phyloP scores from a whole-genome alignment of 1,284 basidiomycete genomes.

The Phylloboletellus chloephorus region DNA sequence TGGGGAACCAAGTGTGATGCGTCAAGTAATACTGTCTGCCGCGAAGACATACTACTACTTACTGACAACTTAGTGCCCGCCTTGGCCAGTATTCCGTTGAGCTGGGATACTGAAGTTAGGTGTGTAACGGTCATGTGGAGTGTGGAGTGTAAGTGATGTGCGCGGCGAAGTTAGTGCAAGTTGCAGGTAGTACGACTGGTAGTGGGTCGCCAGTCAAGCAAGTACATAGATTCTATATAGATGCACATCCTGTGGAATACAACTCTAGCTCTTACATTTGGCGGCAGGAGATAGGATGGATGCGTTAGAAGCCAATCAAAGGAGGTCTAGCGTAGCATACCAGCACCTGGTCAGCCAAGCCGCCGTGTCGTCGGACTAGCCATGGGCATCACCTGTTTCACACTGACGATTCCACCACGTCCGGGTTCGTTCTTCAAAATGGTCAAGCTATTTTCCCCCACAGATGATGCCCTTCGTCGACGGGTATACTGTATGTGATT shows the following conservation, averaged over 20 bases:
- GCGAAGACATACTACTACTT: slow-evolving; percentile 12
- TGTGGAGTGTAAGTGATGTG: not conserved
- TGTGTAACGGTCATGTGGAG: slow-evolving; percentile 54
- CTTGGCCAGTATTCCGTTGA: slow-evolving; percentile 55
- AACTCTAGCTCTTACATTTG: slow-evolving; percentile 6
- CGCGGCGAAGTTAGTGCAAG: not conserved
- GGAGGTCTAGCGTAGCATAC: too few relatives aligned
- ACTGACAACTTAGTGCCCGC: slow-evolving; percentile 64
- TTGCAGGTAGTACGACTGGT: not conserved
- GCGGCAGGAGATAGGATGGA: not conserved
- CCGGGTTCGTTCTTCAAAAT: slow-evolving; percentile 2
- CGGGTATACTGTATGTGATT: slow-evolving; percentile 16
- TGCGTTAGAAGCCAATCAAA: not conserved
- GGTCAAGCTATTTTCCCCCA: slow-evolving; percentile 23
- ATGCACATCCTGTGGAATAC: slow-evolving; percentile 7
- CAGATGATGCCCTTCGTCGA: slow-evolving; percentile 30
- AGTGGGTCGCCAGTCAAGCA: too few relatives aligned
- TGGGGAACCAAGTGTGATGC: not conserved
- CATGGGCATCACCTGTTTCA: slow-evolving; percentile 1
- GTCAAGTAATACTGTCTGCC: not conserved
- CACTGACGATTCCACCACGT: slow-evolving; percentile 2
- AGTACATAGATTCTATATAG: too few relatives aligned
- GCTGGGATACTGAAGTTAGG: slow-evolving; percentile 54
- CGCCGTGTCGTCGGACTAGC: slow-evolving; percentile 3
- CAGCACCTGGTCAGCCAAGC: not conserved